phyloP scores from a whole-genome alignment of 23 red algal species.

The Gracilariopsis chorda region DNA sequence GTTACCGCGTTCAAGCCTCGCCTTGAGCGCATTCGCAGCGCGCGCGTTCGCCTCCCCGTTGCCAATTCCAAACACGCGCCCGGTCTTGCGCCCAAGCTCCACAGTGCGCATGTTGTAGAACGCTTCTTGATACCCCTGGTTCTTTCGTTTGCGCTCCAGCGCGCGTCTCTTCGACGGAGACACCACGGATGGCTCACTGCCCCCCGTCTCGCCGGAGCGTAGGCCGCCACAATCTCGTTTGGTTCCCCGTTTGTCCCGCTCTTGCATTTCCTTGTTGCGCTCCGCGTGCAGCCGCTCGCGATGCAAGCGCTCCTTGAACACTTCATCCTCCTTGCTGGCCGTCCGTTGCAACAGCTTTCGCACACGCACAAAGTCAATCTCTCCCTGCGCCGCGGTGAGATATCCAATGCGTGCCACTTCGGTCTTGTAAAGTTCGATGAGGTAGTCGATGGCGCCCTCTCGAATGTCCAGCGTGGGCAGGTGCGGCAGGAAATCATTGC shows the following conservation, averaged over 20 bases:
- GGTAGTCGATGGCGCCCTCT: conserved; percentile 93
- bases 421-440: conserved; percentile 94
- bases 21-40: not conserved
- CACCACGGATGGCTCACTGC: not conserved
- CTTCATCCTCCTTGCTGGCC: conserved; percentile 64
- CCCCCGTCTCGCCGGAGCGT: not conserved
- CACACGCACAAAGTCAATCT: conserved; percentile 67
- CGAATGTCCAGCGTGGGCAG: conserved; percentile 95
- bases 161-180: not conserved
- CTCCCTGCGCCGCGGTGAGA: conserved; percentile 66
- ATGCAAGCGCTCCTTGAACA: conserved; percentile 68
- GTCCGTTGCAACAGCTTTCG: conserved; percentile 63
- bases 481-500: conserved; percentile 99
- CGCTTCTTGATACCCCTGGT: conserved; percentile 32
- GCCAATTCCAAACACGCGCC: conserved; percentile 11
- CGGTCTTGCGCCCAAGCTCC: conserved; percentile 47
- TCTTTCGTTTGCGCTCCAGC: conserved; percentile 14
- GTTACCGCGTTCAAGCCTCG: not conserved
- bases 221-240: not conserved
- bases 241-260: not conserved
- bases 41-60: not conserved
- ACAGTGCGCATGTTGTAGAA: conserved; percentile 20
- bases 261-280: not conserved
- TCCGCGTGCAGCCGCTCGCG: conserved; percentile 2
- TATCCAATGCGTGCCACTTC: conserved; percentile 64